These are phyloP conservation scores for Puccinia triticina DNA, from an alignment of 1,284 basidiomycete genomes.

Conservation along the genomic window DNA sequence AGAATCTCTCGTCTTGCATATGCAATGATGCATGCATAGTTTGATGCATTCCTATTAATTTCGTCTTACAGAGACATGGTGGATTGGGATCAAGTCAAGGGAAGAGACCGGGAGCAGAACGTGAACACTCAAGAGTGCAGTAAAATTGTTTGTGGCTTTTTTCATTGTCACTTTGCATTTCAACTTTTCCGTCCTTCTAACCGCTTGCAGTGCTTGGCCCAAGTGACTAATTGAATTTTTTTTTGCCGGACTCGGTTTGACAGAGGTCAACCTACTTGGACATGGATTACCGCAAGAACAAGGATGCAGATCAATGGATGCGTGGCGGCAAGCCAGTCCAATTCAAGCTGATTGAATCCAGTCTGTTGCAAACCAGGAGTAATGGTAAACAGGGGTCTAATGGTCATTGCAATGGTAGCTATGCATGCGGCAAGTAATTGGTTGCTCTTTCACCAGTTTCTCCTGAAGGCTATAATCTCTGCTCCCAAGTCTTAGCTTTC, in stretches of 20 bases:
- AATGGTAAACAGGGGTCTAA: neutral
- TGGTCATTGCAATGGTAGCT: neutral
- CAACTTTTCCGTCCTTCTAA: too few species aligned
- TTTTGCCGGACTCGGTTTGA: neutral
- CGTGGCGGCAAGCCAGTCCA: constrained; percentile 19
- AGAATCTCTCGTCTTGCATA: too few species aligned
- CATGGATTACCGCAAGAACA: constrained; percentile 18
- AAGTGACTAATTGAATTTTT: too few species aligned
- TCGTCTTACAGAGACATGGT: constrained; percentile 40
- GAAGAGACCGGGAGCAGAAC: constrained; percentile 52
- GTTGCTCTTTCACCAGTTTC: too few species aligned
- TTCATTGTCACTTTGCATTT: neutral
- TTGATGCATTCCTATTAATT: neutral
- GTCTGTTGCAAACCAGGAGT: neutral
- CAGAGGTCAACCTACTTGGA: constrained; percentile 33
- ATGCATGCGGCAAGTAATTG: neutral
- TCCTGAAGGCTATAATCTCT: too few species aligned
- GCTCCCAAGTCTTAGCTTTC: too few species aligned
- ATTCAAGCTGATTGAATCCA: constrained; percentile 25
- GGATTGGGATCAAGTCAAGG: constrained; percentile 40
- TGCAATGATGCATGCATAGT: too few species aligned
- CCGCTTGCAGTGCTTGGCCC: too few species aligned
- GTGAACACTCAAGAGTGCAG: constrained; percentile 37
- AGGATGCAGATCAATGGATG: constrained; percentile 46
- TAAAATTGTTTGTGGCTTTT: constrained; percentile 33